These are phyloP conservation scores for Avicennia marina DNA, from an alignment of 257 asterid genomes.

Conservation along the genomic window DNA sequence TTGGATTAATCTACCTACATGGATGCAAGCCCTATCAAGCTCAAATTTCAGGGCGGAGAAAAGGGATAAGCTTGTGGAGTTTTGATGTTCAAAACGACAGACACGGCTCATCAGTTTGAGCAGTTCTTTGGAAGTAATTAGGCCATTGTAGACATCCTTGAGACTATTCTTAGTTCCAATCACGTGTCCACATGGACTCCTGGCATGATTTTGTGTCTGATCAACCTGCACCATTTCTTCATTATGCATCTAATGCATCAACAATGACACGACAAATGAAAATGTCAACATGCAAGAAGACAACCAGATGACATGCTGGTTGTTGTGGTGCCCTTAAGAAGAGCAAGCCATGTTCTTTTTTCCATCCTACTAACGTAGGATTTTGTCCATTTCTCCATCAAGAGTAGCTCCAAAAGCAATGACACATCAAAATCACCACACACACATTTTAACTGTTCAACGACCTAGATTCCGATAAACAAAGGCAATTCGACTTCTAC, in stretches of 20 bases:
- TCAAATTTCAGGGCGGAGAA: constrained; percentile 69
- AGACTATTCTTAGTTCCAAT: constrained; percentile 47
- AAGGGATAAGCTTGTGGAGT: constrained; percentile 52
- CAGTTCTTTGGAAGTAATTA: constrained; percentile 70
- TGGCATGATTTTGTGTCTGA: constrained; percentile 34
- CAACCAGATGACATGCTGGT: constrained; percentile 45
- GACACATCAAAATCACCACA: constrained; percentile 19
- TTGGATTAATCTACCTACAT: constrained; percentile 48
- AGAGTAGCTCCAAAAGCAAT: constrained; percentile 14
- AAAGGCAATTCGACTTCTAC: not conserved
- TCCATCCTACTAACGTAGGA: constrained; percentile 12
- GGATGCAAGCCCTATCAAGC: constrained; percentile 54
- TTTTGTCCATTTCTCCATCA: constrained; percentile 33
- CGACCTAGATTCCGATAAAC: not conserved
- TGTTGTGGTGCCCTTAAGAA: constrained; percentile 44
- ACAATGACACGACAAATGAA: constrained; percentile 16
- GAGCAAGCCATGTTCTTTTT: constrained; percentile 40
- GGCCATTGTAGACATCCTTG: constrained; percentile 64
- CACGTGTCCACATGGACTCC: constrained; percentile 31
- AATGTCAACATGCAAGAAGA: constrained; percentile 21
- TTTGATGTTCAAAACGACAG: constrained; percentile 47
- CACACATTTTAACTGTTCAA: not conserved
- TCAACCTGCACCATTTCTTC: constrained; percentile 62
- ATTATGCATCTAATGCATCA: not conserved
- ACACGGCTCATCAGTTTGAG: constrained; percentile 58